Evolutionary conservation across 1,139 yeast species (phyloP), one percentile per base, ranked within the genome.

Genomic region (Scheffersomyces parashehatae): DNA sequence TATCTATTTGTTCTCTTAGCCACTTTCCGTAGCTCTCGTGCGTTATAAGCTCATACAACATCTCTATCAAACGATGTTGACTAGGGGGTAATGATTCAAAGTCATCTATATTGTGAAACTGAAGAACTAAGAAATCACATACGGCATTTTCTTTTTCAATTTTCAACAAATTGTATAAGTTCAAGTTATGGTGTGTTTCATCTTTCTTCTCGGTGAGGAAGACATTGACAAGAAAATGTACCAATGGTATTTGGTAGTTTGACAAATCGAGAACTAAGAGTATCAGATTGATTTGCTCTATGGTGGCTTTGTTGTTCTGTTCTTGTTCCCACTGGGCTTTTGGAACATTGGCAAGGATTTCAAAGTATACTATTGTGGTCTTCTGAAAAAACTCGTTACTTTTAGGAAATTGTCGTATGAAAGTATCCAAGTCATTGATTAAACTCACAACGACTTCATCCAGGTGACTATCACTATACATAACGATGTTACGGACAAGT

Each of bases 11-110:
- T 5, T 20, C 26, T 14, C 28, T 8, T 16, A 52, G 29, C 54
- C 54, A 54, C 7, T 36, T 40, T 28, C 50, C 54, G 41, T 54
- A 54, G 26, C 54, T 49, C 31, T 55, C 59, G 36, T 54, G 58
- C 4, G 49, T 40, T 6, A 55, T 45, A 1, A 52, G 35, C 20
- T 47, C 49, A 14, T 42, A 43, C 6, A 46, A 34, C 2, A 51
- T 30, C 3, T 29, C 15, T 2, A 46, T 29, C 10, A 48, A 38
- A 14, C 29, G 31, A 8, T 34, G 5, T 3, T 51, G 43, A 7
- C 33, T 29, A 2, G 35, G 24, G 9, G 40, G 8, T 29, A 51
- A 36, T 0, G 36, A 34, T 3, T 43, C 43, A 31, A 52, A 50
- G 30, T 51, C 20, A 7, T 31, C 43, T 4, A 52, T 36, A 8